Percentiles rank a stretch among this genome's conserved stretches.
phyloP scores from a whole-genome alignment of 2,329 filamentous ascomycete genomes.

The Amylocarpus encephaloides region DNA sequence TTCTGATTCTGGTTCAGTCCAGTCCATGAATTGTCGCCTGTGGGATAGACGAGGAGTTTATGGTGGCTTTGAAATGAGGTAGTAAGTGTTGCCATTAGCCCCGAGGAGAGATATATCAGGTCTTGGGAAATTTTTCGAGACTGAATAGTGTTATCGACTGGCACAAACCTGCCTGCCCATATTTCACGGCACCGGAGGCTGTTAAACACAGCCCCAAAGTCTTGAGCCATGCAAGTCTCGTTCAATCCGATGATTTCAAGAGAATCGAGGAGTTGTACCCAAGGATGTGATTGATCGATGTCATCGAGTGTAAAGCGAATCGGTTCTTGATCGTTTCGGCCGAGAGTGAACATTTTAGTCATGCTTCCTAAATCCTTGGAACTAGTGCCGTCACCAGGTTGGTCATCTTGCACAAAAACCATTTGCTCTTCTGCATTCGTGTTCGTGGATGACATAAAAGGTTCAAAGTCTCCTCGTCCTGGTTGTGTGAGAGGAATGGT shows the following conservation, averaged over 20 bases:
- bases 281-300: constrained; percentile 14
- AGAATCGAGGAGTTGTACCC: constrained; percentile 13
- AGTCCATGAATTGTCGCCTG: too few species aligned
- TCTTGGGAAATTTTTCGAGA: background rate
- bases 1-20: too few species aligned
- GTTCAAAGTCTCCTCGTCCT: too few species aligned
- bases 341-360: background rate
- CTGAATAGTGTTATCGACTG: constrained; percentile 1
- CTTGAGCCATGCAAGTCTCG: constrained; percentile 23
- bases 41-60: too few species aligned
- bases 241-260: constrained; percentile 18
- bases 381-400: too few species aligned
- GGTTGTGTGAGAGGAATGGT: too few species aligned
- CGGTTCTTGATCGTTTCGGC: background rate
- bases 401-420: too few species aligned
- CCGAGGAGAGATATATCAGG: background rate
- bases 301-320: constrained; percentile 12
- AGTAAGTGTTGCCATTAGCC: too few species aligned
- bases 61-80: too few species aligned
- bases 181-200: constrained; percentile 3
- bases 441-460: too few species aligned
- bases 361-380: background rate
- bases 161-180: constrained; percentile 14
- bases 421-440: too few species aligned
- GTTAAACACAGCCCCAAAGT: constrained; percentile 18